A percentile compares a stretch with the other conserved stretches of the same genome.
These are phyloP conservation scores for Termitomyces heimii DNA, from an alignment of 768 basidiomycete genomes.

Conservation along the genomic window DNA sequence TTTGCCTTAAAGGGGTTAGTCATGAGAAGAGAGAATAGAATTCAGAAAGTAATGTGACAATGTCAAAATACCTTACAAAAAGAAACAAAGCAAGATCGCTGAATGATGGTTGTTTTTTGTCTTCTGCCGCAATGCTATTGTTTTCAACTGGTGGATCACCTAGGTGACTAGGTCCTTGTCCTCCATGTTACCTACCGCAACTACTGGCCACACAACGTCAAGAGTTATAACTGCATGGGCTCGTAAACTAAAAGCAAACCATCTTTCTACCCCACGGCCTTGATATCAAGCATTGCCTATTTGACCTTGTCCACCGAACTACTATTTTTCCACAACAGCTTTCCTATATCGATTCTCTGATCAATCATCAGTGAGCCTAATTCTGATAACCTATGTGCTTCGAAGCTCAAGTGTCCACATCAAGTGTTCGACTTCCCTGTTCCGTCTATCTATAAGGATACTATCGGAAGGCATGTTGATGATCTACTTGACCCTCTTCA, in stretches of 20 bases:
- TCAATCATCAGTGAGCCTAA: neutral
- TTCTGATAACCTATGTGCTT: neutral
- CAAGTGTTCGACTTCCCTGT: neutral
- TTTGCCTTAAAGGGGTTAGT: neutral
- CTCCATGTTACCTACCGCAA: neutral
- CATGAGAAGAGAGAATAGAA: neutral
- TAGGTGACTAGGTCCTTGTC: conserved; percentile 4
- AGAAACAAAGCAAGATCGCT: neutral
- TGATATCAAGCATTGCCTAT: neutral
- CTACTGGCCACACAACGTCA: no score
- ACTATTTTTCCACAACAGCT: neutral
- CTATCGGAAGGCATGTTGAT: neutral
- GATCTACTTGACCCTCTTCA: conserved; percentile 2
- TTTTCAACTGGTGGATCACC: neutral
- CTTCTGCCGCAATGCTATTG: neutral
- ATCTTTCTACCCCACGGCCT: neutral
- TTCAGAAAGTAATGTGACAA: neutral
- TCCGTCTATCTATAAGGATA: neutral
- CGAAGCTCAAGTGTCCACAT: neutral
- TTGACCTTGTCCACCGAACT: neutral
- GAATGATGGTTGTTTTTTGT: neutral
- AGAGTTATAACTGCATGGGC: neutral
- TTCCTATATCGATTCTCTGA: neutral
- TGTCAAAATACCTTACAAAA: neutral
- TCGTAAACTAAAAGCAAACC: neutral